These are phyloP conservation scores for Lepraria neglecta DNA, from an alignment of 495 filamentous ascomycete species.

Conservation along the genomic window DNA sequence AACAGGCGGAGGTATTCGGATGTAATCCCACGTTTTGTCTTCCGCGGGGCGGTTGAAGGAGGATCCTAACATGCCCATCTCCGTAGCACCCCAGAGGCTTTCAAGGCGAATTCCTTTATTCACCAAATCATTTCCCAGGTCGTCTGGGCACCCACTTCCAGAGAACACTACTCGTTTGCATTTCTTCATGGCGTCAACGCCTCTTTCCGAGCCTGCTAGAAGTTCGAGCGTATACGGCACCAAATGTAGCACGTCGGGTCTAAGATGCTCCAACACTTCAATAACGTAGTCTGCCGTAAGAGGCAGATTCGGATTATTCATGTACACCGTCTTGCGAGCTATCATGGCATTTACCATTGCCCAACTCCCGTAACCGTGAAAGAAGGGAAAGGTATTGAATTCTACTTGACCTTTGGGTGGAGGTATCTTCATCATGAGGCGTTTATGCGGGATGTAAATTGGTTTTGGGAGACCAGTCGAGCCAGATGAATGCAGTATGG, in stretches of 20 bases:
- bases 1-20: constrained; percentile 44
- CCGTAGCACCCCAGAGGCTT: constrained; percentile 51
- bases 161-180: constrained; percentile 47
- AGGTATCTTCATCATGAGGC: constrained; percentile 38
- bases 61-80: constrained; percentile 46
- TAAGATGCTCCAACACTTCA: constrained; percentile 41
- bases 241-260: constrained; percentile 46
- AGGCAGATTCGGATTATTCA: constrained; percentile 49
- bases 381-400: constrained; percentile 52
- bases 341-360: constrained; percentile 33
- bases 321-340: constrained; percentile 43
- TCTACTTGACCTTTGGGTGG: constrained; percentile 38
- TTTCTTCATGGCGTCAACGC: constrained; percentile 40
- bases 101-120: constrained; percentile 43
- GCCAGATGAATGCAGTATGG: constrained; percentile 54
- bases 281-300: constrained; percentile 46
- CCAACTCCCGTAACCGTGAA: constrained; percentile 36
- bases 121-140: constrained; percentile 50
- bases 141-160: constrained; percentile 51
- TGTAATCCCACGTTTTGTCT: constrained; percentile 50
- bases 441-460: constrained; percentile 36
- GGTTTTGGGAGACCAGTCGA: constrained; percentile 56
- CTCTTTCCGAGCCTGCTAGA: constrained; percentile 43
- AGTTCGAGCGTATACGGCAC: constrained; percentile 55
- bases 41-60: constrained; percentile 38